Conservation (phyloP, 1,284 basidiomycete genomes). For the Ustilago bromivora region DNA sequence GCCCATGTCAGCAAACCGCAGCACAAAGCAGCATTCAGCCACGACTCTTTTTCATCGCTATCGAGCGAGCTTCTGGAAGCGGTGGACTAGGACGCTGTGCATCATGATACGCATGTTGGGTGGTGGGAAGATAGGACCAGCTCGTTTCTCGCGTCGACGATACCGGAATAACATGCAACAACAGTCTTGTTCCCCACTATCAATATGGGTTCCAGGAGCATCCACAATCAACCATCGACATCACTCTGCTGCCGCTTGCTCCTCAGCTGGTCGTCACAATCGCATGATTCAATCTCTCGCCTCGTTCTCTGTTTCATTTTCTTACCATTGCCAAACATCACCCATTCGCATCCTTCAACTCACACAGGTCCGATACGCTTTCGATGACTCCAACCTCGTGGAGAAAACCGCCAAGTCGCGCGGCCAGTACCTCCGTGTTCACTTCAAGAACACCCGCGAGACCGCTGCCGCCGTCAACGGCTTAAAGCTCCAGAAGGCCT, state of each 20-base stretch:
- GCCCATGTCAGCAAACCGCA: background rate
- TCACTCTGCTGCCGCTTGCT: background rate
- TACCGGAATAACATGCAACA: background rate
- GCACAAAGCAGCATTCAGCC: background rate
- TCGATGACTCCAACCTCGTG: slow-evolving; percentile 67
- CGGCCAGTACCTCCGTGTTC: slow-evolving; percentile 97
- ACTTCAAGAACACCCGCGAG: slow-evolving; percentile 99
- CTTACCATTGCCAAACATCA: slow-evolving; percentile 17
- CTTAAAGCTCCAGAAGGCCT: slow-evolving; percentile 94
- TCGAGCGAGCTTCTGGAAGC: background rate
- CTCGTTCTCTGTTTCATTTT: background rate
- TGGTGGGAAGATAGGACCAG: too few species aligned
- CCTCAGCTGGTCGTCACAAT: slow-evolving; percentile 18
- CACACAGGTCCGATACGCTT: slow-evolving; percentile 68
- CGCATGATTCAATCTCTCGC: background rate
- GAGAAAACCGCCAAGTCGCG: slow-evolving; percentile 75
- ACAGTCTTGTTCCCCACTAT: background rate
- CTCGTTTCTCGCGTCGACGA: too few species aligned
- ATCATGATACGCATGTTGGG: too few species aligned
- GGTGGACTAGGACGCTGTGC: too few species aligned
- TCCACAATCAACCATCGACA: background rate
- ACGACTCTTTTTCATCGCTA: background rate
- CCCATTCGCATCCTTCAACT: background rate
- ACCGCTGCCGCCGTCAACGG: slow-evolving; percentile 75
- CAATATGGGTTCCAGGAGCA: background rate